Evolutionary conservation across 441 rosid species (phyloP).

Genomic region (Populus hybrid): DNA sequence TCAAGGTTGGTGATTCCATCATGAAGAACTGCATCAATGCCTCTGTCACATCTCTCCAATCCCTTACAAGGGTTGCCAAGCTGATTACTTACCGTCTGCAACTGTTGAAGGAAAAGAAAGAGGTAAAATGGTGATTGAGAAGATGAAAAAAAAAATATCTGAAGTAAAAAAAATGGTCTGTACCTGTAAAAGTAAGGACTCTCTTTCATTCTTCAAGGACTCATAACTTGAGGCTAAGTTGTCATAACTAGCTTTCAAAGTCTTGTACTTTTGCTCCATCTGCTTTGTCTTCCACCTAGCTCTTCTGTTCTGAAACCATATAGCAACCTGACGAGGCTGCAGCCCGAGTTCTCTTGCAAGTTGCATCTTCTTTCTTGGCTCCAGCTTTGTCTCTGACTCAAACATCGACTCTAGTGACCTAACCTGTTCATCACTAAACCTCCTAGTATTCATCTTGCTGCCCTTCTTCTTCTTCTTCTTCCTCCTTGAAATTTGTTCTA

Average conservation of each 20-base stretch:
- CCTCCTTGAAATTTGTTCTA: constrained; percentile 7
- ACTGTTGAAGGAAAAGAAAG: constrained; percentile 28
- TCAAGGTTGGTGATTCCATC: constrained; percentile 17
- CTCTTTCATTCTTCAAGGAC: constrained; percentile 51
- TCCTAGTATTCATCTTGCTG: constrained; percentile 43
- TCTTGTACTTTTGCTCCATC: constrained; percentile 54
- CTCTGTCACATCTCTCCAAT: background rate
- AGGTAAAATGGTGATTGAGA: background rate
- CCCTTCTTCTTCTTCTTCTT: constrained; percentile 35
- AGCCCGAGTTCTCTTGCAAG: constrained; percentile 64
- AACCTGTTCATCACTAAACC: constrained; percentile 65
- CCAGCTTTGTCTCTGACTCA: constrained; percentile 65
- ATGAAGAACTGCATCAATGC: background rate
- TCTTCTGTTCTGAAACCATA: constrained; percentile 84
- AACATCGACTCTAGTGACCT: constrained; percentile 60
- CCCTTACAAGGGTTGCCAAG: constrained; percentile 20
- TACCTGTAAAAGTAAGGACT: constrained; percentile 53
- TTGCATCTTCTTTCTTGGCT: constrained; percentile 61
- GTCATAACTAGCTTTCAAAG: constrained; percentile 46
- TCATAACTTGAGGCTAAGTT: constrained; percentile 47
- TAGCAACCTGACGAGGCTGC: constrained; percentile 78
- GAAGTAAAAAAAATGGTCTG: background rate
- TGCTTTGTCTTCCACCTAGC: constrained; percentile 80
- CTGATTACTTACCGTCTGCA: constrained; percentile 45
- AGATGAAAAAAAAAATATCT: background rate